Evolutionary conservation across 371 early-diverging fungal genomes (phyloP), one percentile per base, ranked within the genome.

Genomic region (Parasitella parasitica): DNA sequence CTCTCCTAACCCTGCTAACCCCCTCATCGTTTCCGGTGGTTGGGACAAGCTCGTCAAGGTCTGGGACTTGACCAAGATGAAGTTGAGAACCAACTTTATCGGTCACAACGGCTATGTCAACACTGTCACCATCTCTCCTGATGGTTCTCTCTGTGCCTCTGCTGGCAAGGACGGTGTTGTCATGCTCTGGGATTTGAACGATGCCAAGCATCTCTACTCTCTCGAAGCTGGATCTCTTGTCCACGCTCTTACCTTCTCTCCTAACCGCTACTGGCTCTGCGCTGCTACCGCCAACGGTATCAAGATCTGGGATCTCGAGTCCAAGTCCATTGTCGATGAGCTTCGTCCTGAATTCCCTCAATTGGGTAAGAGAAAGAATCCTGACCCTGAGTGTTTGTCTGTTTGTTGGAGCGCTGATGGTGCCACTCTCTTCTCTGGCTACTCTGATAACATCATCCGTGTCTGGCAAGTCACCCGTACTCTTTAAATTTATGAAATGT

Each of bases 11-110:
- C 91, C 95, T 69, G 87, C 86, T 71, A 97, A 94, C 89, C 96
- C 97, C 66, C 89, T 97, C 83, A 92, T 98, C 76, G 96, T 98
- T 61, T 96, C 97, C 56, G 87, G 92, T 82, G 97, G 98, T 76
- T 98, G 99, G 99, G 99, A 99, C 87, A 97, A 96, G 90, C 85
- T 96, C 70, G 97, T 99, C 84, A 98, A 98, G 96, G 95, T 96
- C 69, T 99, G 99, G 99, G 98, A 99, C 76, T 86, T 97, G 62
- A 90, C 89, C 87, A 95, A 96, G 89, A 91, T 90, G 90, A 96
- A 96, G 92, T 87, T 98, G 54, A 92, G 93, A 86, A 94, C 95
- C 91, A 96, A 97, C 93, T 97, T 97, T 91, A 90, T 91, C 75
- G 99, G 98, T 66, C 98, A 99, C 94, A 87, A 89, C 75, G 97